Conservation (phyloP, 148 eudicot genomes). For the Vaccinium darrowii region DNA sequence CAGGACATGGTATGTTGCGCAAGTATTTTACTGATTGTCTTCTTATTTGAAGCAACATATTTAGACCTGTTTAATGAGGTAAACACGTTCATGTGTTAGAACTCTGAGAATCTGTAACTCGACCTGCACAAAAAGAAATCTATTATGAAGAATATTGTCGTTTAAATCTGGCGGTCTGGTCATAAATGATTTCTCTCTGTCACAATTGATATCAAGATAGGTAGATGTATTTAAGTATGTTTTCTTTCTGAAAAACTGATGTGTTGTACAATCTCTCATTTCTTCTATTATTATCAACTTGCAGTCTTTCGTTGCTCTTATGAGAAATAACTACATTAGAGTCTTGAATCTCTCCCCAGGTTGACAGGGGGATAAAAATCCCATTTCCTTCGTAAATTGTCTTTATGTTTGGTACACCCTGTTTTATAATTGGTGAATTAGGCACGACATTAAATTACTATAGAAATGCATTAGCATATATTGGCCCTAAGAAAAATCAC, state of each 20-base stretch:
- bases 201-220: neutral
- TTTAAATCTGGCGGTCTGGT: neutral
- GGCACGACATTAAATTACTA: neutral
- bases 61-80: neutral
- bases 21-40: constrained; percentile 10
- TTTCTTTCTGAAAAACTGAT: neutral
- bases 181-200: neutral
- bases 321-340: neutral
- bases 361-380: neutral
- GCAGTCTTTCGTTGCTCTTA: neutral
- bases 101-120: neutral
- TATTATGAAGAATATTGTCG: neutral
- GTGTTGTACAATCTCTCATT: neutral
- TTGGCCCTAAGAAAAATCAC: neutral
- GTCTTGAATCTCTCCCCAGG: neutral
- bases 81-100: neutral
- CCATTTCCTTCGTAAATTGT: neutral
- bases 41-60: neutral
- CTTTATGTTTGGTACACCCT: neutral
- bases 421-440: neutral
- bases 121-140: neutral
- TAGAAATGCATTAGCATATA: neutral
- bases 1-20: constrained; percentile 83
- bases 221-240: neutral
- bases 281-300: too few relatives aligned